These are phyloP conservation scores for Claviceps capensis DNA, from an alignment of 2,329 filamentous ascomycete genomes.

Conservation along the genomic window DNA sequence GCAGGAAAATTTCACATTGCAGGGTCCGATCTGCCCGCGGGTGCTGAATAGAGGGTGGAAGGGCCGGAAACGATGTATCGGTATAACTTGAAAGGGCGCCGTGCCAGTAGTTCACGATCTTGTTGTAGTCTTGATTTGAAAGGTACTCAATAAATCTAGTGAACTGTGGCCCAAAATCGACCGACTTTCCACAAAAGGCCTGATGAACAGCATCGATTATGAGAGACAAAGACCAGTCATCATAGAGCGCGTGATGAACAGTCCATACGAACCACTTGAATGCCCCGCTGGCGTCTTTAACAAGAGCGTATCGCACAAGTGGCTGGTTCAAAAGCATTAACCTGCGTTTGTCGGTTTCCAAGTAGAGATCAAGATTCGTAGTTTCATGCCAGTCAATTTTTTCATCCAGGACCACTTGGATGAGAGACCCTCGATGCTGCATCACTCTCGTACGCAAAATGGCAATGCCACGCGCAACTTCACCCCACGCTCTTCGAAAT, in stretches of 20 bases:
- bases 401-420: conserved; percentile 29
- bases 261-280: conserved; percentile 25
- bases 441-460: conserved; percentile 34
- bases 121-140: not conserved
- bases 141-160: conserved; percentile 9
- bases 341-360: conserved; percentile 21
- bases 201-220: conserved; percentile 19
- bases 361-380: conserved; percentile 19
- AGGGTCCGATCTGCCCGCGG: too few species aligned
- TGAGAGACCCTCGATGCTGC: conserved; percentile 25
- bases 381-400: conserved; percentile 14
- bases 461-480: not conserved
- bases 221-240: conserved; percentile 32
- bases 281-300: conserved; percentile 14
- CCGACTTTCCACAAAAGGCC: conserved; percentile 5
- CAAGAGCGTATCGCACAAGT: conserved; percentile 26
- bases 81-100: not conserved
- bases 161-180: not conserved
- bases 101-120: not conserved
- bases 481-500: conserved; percentile 8
- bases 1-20: too few species aligned
- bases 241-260: conserved; percentile 38
- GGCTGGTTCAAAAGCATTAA: conserved; percentile 24
- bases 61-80: not conserved
- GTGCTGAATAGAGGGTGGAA: too few species aligned